Conservation (phyloP, 495 filamentous ascomycete genomes). For the Parathielavia hyrcaniae region DNA sequence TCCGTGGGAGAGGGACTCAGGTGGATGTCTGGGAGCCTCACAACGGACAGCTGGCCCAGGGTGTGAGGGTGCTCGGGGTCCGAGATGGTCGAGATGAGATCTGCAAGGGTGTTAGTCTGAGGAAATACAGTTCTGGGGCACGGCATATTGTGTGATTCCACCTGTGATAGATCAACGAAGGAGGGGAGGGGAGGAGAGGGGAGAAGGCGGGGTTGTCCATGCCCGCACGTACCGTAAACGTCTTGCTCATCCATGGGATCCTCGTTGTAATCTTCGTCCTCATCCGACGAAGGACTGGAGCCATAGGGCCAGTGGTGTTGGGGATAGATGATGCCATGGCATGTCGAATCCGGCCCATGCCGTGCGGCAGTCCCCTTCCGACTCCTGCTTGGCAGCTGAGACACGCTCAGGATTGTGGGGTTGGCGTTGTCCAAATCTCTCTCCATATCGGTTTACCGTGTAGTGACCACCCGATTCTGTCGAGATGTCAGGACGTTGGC, state of each 20-base stretch:
- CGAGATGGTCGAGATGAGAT: conserved; percentile 86
- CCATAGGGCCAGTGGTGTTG: conserved; percentile 34
- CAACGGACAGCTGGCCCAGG: conserved; percentile 83
- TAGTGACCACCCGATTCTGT: neutral
- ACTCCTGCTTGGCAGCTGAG: conserved; percentile 75
- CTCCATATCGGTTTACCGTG: conserved; percentile 20
- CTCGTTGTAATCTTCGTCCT: conserved; percentile 45
- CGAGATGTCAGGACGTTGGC: neutral
- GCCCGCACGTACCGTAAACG: conserved; percentile 66
- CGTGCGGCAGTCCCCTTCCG: conserved; percentile 32
- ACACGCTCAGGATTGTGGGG: conserved; percentile 83
- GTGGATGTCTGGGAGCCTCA: conserved; percentile 85
- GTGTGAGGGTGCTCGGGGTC: conserved; percentile 96
- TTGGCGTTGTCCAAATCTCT: conserved; percentile 72
- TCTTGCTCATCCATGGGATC: conserved; percentile 95
- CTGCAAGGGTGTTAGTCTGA: conserved; percentile 48
- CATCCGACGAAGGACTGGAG: conserved; percentile 20
- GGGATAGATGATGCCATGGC: conserved; percentile 33
- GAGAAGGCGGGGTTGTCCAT: neutral
- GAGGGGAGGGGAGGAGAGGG: no score
- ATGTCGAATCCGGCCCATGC: conserved; percentile 31
- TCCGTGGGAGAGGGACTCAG: conserved; percentile 59
- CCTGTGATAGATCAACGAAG: no score
- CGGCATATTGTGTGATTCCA: neutral
- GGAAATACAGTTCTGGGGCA: conserved; percentile 13